A percentile compares a stretch with the other conserved stretches of the same genome.
These are phyloP conservation scores for Poa annua DNA, from an alignment of 176 grass and related monocot genomes.

Conservation along the genomic window DNA sequence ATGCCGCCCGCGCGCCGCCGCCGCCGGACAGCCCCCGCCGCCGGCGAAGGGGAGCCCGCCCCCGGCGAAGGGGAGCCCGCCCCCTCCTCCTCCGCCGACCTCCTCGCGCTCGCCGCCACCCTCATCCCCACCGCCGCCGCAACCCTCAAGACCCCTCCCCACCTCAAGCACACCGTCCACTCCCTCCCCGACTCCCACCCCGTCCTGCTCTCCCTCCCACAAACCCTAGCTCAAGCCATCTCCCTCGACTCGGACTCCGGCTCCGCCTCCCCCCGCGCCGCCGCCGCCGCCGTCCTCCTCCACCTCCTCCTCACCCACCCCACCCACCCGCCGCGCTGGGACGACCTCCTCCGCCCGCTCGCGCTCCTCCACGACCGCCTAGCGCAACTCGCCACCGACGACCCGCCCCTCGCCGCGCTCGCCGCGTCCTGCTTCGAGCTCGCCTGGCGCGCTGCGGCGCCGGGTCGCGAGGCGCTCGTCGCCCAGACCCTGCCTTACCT, in stretches of 20 bases:
- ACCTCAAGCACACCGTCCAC: conserved; percentile 44
- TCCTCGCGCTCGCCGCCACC: conserved; percentile 49
- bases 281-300: conserved; percentile 62
- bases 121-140: conserved; percentile 39
- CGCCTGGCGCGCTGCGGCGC: conserved; percentile 68
- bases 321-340: conserved; percentile 47
- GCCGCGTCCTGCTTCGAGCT: conserved; percentile 71
- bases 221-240: conserved; percentile 26
- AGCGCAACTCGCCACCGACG: conserved; percentile 53
- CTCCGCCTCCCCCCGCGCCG: conserved; percentile 27
- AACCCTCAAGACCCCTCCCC: conserved; percentile 43
- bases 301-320: conserved; percentile 79
- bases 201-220: conserved; percentile 49
- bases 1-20: conserved; percentile 54
- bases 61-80: conserved; percentile 44
- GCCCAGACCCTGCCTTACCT: conserved; percentile 92
- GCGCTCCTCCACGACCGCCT: conserved; percentile 70
- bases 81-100: conserved; percentile 49
- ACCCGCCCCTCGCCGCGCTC: conserved; percentile 61
- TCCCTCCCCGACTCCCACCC: conserved; percentile 56
- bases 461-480: conserved; percentile 65
- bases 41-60: conserved; percentile 45
- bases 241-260: conserved; percentile 4
- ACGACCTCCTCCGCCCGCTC: conserved; percentile 59
- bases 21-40: conserved; percentile 32